Conservation (phyloP, 1,139 yeast genomes). For the Candida labiduridarum region DNA sequence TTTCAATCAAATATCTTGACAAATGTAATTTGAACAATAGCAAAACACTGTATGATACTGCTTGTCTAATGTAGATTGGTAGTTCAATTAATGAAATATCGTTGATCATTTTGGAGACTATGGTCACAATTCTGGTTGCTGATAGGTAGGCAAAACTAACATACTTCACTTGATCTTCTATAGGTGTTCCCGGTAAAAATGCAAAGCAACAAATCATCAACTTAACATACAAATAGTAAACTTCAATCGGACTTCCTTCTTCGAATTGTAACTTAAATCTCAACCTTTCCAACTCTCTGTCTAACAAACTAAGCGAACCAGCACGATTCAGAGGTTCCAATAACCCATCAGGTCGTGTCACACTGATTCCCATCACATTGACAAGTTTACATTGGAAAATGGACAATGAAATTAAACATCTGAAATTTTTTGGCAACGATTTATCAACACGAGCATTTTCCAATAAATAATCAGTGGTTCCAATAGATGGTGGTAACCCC, state of each 20-base stretch:
- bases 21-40: slow-evolving; percentile 80
- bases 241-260: slow-evolving; percentile 69
- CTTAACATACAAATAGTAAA: slow-evolving; percentile 76
- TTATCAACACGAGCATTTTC: slow-evolving; percentile 77
- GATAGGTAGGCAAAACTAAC: slow-evolving; percentile 80
- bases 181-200: slow-evolving; percentile 87
- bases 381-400: slow-evolving; percentile 85
- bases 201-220: slow-evolving; percentile 88
- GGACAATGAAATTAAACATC: slow-evolving; percentile 72
- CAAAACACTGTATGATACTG: slow-evolving; percentile 80
- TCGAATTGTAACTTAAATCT: slow-evolving; percentile 63
- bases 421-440: slow-evolving; percentile 67
- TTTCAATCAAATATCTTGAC: slow-evolving; percentile 74
- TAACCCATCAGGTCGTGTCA: slow-evolving; percentile 87
- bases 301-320: slow-evolving; percentile 72
- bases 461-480: slow-evolving; percentile 76
- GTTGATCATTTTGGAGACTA: slow-evolving; percentile 66
- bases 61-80: slow-evolving; percentile 85
- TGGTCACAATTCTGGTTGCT: slow-evolving; percentile 80
- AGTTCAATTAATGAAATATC: slow-evolving; percentile 77
- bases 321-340: slow-evolving; percentile 84
- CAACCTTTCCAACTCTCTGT: slow-evolving; percentile 74
- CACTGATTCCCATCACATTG: slow-evolving; percentile 85
- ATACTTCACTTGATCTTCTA: slow-evolving; percentile 83
- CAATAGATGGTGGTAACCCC: slow-evolving; percentile 84